Evolutionary conservation across 106 monocot genomes (phyloP).

Genomic region (Triglochin maritima): DNA sequence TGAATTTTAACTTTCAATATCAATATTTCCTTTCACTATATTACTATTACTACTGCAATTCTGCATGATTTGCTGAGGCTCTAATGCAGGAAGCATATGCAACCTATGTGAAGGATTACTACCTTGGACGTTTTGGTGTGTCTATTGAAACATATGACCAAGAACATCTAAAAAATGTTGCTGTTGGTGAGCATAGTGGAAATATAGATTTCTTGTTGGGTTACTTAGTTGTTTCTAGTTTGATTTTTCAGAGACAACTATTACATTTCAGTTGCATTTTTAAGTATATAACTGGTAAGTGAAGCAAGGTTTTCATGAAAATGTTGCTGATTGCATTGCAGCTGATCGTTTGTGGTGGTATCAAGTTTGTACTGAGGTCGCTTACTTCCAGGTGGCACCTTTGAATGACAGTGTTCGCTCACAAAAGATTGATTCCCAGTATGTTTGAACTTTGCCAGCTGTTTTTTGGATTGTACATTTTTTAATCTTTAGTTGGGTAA

Average conservation of each 20-base stretch:
- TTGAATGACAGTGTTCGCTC: constrained; percentile 79
- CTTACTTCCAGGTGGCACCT: constrained; percentile 97
- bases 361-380: constrained; percentile 97
- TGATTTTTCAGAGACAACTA: not conserved
- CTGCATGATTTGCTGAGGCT: not conserved
- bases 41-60: too few species aligned
- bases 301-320: not conserved
- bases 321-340: constrained; percentile 1
- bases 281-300: not conserved
- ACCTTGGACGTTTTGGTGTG: constrained; percentile 65
- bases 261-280: too few species aligned
- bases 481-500: too few species aligned
- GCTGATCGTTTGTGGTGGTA: constrained; percentile 91
- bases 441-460: not conserved
- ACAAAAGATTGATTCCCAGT: constrained; percentile 68
- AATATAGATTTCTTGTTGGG: constrained; percentile 1
- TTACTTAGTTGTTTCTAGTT: not conserved
- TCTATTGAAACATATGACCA: constrained; percentile 76
- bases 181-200: constrained; percentile 57
- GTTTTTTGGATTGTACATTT: too few species aligned
- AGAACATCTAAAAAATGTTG: constrained; percentile 54
- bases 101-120: constrained; percentile 81
- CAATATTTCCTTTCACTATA: too few species aligned
- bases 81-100: constrained; percentile 75
- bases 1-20: too few species aligned